Evolutionary conservation across 2,329 filamentous ascomycete species (phyloP).

Genomic region (Pseudogymnoascus sp.): DNA sequence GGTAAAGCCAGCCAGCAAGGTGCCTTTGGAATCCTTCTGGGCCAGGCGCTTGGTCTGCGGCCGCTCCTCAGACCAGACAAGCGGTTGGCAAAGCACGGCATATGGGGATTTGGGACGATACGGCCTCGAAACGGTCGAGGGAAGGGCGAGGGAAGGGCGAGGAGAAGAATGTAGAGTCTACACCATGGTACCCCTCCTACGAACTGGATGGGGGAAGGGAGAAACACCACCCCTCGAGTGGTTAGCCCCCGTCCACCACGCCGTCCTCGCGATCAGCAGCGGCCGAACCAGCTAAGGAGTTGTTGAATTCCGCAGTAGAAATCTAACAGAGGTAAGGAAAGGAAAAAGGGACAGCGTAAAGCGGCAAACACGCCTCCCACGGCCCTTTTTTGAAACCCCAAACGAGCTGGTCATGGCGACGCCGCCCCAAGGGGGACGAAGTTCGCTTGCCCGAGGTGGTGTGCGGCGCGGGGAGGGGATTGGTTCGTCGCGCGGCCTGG

Average conservation of each 20-base stretch:
- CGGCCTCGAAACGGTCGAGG: background rate
- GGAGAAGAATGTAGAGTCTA: background rate
- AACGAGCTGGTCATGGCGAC: background rate
- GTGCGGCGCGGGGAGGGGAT: background rate
- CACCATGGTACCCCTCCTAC: background rate
- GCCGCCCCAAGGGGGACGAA: background rate
- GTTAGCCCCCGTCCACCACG: background rate
- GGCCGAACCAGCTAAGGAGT: background rate
- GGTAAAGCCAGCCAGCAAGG: background rate
- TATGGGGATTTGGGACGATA: background rate
- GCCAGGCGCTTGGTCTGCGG: background rate
- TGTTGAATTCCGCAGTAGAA: background rate
- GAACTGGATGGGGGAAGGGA: background rate
- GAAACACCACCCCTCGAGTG: background rate
- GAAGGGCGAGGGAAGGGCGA: no score
- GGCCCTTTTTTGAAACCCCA: background rate
- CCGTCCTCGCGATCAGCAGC: background rate
- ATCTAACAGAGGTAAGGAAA: background rate
- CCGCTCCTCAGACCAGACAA: background rate
- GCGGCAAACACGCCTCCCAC: background rate
- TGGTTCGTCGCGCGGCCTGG: background rate
- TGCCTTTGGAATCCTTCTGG: background rate
- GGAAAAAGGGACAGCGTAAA: background rate
- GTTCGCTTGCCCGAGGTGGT: background rate
- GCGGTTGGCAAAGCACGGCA: background rate